Percentiles rank a stretch among this genome's conserved stretches.
Conservation (phyloP, 2,329 filamentous ascomycete species). For the Pyrenochaeta sp. region DNA sequence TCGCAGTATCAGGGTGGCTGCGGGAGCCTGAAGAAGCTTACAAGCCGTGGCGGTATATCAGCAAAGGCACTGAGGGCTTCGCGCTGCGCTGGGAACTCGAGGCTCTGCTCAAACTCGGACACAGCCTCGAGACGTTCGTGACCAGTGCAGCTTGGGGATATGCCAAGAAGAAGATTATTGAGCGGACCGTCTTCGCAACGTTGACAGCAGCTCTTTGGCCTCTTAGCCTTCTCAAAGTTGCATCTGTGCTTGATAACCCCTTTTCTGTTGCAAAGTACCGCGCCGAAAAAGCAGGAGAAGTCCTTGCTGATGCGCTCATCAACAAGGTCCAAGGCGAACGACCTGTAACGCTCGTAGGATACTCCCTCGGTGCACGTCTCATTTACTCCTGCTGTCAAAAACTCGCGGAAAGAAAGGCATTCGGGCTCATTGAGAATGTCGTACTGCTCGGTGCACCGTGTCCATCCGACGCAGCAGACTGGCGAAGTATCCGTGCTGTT, state of each 20-base stretch:
- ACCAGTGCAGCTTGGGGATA: slow-evolving; percentile 82
- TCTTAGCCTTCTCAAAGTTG: slow-evolving; percentile 56
- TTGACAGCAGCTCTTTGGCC: slow-evolving; percentile 60
- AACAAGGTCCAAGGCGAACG: slow-evolving; percentile 84
- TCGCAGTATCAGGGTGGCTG: slow-evolving; percentile 85
- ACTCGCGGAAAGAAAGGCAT: slow-evolving; percentile 79
- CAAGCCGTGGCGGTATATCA: slow-evolving; percentile 80
- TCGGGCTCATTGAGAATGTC: slow-evolving; percentile 83
- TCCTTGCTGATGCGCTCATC: slow-evolving; percentile 83
- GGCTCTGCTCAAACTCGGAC: slow-evolving; percentile 78
- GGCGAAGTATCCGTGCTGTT: slow-evolving; percentile 78
- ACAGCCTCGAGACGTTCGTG: slow-evolving; percentile 77
- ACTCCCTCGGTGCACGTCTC: slow-evolving; percentile 80
- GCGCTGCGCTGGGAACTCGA: slow-evolving; percentile 85
- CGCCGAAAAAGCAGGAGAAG: slow-evolving; percentile 80
- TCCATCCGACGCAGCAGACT: slow-evolving; percentile 75
- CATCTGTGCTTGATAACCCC: slow-evolving; percentile 77
- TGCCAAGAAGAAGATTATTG: slow-evolving; percentile 78
- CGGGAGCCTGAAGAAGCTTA: slow-evolving; percentile 75
- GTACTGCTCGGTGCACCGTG: slow-evolving; percentile 84
- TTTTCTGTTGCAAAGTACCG: slow-evolving; percentile 79
- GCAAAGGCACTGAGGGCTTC: slow-evolving; percentile 78
- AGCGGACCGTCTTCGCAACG: slow-evolving; percentile 61
- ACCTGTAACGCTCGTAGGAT: slow-evolving; percentile 81
- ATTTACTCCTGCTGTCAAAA: slow-evolving; percentile 83